A percentile compares a stretch with the other conserved stretches of the same genome.
phyloP scores from a whole-genome alignment of 1,139 yeast species.

The Candida tropicalis region DNA sequence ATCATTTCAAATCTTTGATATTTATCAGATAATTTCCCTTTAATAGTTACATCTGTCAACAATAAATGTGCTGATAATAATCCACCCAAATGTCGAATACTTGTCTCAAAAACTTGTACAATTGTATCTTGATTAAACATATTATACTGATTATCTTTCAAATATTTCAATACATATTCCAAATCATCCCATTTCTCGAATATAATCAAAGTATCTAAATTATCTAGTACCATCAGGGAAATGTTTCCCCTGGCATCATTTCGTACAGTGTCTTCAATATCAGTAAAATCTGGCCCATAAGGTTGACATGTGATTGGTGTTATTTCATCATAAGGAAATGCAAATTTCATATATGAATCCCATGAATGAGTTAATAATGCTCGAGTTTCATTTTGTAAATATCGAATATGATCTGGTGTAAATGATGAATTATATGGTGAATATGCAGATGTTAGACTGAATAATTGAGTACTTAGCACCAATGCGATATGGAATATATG shows the following conservation, averaged over 20 bases:
- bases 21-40: slow-evolving; percentile 19
- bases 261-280: slow-evolving; percentile 57
- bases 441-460: background rate
- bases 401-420: slow-evolving; percentile 50
- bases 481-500: slow-evolving; percentile 1
- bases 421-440: slow-evolving; percentile 37
- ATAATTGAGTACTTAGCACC: slow-evolving; percentile 5
- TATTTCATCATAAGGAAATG: slow-evolving; percentile 85
- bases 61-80: slow-evolving; percentile 75
- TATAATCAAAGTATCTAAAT: slow-evolving; percentile 75
- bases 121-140: slow-evolving; percentile 66
- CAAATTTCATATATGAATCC: slow-evolving; percentile 67
- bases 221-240: slow-evolving; percentile 76
- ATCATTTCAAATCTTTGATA: slow-evolving; percentile 21
- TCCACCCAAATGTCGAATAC: slow-evolving; percentile 81
- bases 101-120: slow-evolving; percentile 85
- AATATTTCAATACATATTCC: slow-evolving; percentile 47
- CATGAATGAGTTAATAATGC: slow-evolving; percentile 75
- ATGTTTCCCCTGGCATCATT: slow-evolving; percentile 89
- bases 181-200: slow-evolving; percentile 66
- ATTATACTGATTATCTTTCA: slow-evolving; percentile 35
- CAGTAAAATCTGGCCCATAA: slow-evolving; percentile 60
- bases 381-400: slow-evolving; percentile 53
- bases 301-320: slow-evolving; percentile 73
- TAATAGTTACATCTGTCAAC: slow-evolving; percentile 52